Evolutionary conservation across 345 rosid species (phyloP), one percentile per base, ranked within the genome.

Genomic region (Atalantia buxifolia): DNA sequence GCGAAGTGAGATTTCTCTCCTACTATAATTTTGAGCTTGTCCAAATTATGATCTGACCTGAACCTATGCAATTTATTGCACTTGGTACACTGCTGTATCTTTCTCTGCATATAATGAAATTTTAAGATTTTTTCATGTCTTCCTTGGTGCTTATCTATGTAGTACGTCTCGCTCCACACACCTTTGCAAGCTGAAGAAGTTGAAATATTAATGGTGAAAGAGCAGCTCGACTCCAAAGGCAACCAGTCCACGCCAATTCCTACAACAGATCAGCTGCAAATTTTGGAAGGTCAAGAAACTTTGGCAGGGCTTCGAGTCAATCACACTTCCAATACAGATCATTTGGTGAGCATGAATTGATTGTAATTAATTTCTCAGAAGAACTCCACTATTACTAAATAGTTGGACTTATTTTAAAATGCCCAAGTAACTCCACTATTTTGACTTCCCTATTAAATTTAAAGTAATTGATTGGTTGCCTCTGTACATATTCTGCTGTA

Each of bases 141-240:
- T 71, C 53, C 25, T 27, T 25, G 73, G 63, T 42, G 7, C 36
- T 35, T 35, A 1, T 78, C 64, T 82, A 33, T 68, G 61, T 81
- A 95, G 98, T 91, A 88, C 78, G 86, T 95, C 79, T 98, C 98
- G 76, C 83, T 81, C 74, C 89, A 91, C 78, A 90, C 88, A 62
- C 69, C 87, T 69, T 81, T 90, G 85, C 90, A 81, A 81, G 83
- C 88, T 74, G 94, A 91, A 76, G 93, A 95, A 84, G 83, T 95
- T 75, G 97, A 95, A 66, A 86, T 95, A 75, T 80, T 83, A 78
- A 57, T 81, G 75, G 88, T 84, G 70, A 87, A 86, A 76, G 87
- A 84, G 80, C 85, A 71, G 75, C 79, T 79, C 69, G 77, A 77
- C 22, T 59, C 80, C 60, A 68, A 68, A 30, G 78, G 67, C 42